phyloP scores from a whole-genome alignment of 1,284 basidiomycete genomes.

The Cryptococcus deneoformans region DNA sequence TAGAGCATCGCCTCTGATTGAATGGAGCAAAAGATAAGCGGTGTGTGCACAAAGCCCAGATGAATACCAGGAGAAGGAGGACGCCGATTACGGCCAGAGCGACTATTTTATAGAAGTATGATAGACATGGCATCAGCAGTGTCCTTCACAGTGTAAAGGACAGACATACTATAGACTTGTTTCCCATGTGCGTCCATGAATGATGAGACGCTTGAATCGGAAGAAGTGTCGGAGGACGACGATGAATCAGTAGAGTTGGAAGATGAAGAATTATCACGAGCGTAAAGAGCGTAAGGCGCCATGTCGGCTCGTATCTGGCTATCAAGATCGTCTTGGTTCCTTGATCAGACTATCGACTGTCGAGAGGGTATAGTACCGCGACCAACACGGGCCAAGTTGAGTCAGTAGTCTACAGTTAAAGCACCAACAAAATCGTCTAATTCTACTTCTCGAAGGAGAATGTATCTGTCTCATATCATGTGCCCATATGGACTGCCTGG shows the following conservation, averaged over 20 bases:
- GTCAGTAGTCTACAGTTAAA: no score
- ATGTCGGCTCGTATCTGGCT: background rate
- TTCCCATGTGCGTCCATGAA: slow-evolving; percentile 10
- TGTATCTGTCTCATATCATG: no score
- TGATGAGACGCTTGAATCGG: background rate
- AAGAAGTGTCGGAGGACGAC: background rate
- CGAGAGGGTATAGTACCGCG: background rate
- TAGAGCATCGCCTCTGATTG: slow-evolving; percentile 11
- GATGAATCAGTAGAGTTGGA: background rate
- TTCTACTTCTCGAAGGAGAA: no score
- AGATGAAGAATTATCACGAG: slow-evolving; percentile 2
- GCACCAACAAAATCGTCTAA: no score
- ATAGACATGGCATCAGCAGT: no score
- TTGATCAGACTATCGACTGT: background rate
- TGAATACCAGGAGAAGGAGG: slow-evolving; percentile 4
- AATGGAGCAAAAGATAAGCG: slow-evolving; percentile 11
- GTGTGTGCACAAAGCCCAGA: slow-evolving; percentile 7
- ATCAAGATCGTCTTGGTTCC: no score
- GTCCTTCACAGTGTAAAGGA: background rate
- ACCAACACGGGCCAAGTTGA: background rate
- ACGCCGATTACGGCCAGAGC: slow-evolving; percentile 5
- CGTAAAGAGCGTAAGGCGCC: slow-evolving; percentile 7
- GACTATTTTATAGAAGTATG: background rate
- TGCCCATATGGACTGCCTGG: no score
- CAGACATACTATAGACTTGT: slow-evolving; percentile 10